Evolutionary conservation across 805 yeast genomes (phyloP).

Genomic region (Jamesozyma gamospora): DNA sequence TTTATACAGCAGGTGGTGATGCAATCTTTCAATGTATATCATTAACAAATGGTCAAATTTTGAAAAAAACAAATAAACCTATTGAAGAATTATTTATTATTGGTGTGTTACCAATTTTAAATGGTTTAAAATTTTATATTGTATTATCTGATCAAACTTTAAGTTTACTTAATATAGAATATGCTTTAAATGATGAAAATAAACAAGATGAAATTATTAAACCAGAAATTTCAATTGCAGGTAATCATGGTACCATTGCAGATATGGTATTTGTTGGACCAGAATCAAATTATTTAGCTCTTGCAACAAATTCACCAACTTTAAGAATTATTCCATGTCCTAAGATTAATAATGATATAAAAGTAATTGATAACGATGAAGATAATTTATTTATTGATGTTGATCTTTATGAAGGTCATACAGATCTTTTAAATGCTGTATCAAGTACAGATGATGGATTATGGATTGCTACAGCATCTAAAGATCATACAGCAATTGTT

Average conservation of each 20-base stretch:
- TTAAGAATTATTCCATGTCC: constrained; percentile 54
- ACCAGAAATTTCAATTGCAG: constrained; percentile 55
- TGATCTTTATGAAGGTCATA: constrained; percentile 66
- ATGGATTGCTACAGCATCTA: constrained; percentile 89
- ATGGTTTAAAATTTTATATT: constrained; percentile 33
- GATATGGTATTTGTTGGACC: constrained; percentile 77
- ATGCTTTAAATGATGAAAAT: constrained; percentile 18
- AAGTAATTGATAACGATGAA: constrained; percentile 1
- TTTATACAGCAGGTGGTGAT: constrained; percentile 66
- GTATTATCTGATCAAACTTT: constrained; percentile 83
- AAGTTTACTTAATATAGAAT: constrained; percentile 34
- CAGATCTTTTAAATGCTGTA: constrained; percentile 70
- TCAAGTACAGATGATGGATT: constrained; percentile 71
- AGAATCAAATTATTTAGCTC: constrained; percentile 44
- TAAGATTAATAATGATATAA: not conserved
- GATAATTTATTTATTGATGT: constrained; percentile 41
- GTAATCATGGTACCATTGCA: constrained; percentile 92
- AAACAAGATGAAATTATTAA: constrained; percentile 31
- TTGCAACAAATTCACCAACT: constrained; percentile 92
- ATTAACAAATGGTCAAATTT: constrained; percentile 36
- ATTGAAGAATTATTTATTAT: constrained; percentile 65
- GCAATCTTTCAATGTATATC: constrained; percentile 64
- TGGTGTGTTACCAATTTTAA: constrained; percentile 41
- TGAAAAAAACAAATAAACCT: constrained; percentile 37
- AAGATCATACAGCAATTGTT: constrained; percentile 74